These are phyloP conservation scores for Talaromyces rugulosus DNA, from an alignment of 2,329 filamentous ascomycete species.

Conservation along the genomic window DNA sequence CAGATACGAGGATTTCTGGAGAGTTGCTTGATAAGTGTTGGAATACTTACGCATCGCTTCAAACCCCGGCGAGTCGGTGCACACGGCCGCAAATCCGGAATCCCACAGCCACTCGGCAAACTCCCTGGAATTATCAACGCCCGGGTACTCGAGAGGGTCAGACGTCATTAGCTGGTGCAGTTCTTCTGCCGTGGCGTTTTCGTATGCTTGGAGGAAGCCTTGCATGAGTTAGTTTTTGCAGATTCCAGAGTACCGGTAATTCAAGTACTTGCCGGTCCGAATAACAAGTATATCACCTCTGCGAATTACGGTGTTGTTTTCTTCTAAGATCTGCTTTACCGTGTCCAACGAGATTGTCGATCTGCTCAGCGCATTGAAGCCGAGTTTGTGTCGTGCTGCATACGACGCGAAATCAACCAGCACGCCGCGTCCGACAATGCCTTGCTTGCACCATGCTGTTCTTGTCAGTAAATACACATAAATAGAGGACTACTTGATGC, in stretches of 20 bases:
- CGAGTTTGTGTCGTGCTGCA: conserved; percentile 23
- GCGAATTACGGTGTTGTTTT: background rate
- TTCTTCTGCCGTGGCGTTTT: conserved; percentile 15
- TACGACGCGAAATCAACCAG: conserved; percentile 55
- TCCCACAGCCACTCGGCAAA: conserved; percentile 56
- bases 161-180: conserved; percentile 13
- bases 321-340: conserved; percentile 8
- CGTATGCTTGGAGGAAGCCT: conserved; percentile 19
- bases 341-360: conserved; percentile 2
- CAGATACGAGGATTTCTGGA: background rate
- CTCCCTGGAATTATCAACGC: conserved; percentile 44
- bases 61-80: conserved; percentile 23
- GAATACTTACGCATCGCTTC: conserved; percentile 22
- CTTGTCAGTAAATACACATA: conserved; percentile 11
- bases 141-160: conserved; percentile 19
- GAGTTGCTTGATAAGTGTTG: too few relatives aligned
- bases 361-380: conserved; percentile 11
- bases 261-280: background rate
- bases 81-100: conserved; percentile 39
- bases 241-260: conserved; percentile 8
- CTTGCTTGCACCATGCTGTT: conserved; percentile 38
- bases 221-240: conserved; percentile 16
- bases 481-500: conserved; percentile 18
- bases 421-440: conserved; percentile 49
- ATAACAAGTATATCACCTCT: background rate